These are phyloP conservation scores for Schizophyllum commune DNA, from an alignment of 1,284 basidiomycete genomes.

Conservation along the genomic window DNA sequence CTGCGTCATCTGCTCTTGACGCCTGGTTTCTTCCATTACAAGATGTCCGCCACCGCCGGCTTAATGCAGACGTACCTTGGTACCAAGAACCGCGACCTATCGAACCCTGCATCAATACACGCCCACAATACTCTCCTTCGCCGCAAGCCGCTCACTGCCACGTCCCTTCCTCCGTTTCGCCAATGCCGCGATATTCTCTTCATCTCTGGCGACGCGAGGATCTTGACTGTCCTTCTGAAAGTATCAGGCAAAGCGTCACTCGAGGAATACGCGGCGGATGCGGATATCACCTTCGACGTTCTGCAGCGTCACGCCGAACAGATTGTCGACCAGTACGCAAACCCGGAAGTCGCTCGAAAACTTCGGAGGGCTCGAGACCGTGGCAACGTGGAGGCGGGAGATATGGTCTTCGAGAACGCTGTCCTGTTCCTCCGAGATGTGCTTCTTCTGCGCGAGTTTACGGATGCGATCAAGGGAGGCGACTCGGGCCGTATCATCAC, in stretches of 20 bases:
- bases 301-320: too few species aligned
- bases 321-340: too few species aligned
- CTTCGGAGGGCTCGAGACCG: too few species aligned
- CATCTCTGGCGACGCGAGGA: slow-evolving; percentile 16
- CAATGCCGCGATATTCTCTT: slow-evolving; percentile 20
- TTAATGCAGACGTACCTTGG: slow-evolving; percentile 17
- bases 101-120: slow-evolving; percentile 15
- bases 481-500: slow-evolving; percentile 27
- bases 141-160: slow-evolving; percentile 19
- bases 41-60: slow-evolving; percentile 17
- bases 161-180: slow-evolving; percentile 20
- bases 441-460: slow-evolving; percentile 25
- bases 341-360: too few species aligned
- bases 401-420: slow-evolving; percentile 30
- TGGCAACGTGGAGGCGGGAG: too few species aligned
- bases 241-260: too few species aligned
- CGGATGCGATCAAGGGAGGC: slow-evolving; percentile 26
- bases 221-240: slow-evolving; percentile 18
- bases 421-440: slow-evolving; percentile 28
- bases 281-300: too few species aligned
- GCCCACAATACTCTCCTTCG: slow-evolving; percentile 18
- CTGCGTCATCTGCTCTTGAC: slow-evolving; percentile 13
- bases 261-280: too few species aligned
- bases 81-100: slow-evolving; percentile 8
- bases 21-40: slow-evolving; percentile 24